Evolutionary conservation across 2,329 filamentous ascomycete genomes (phyloP), one percentile per base, ranked within the genome.

Genomic region (Xylaria sp.): DNA sequence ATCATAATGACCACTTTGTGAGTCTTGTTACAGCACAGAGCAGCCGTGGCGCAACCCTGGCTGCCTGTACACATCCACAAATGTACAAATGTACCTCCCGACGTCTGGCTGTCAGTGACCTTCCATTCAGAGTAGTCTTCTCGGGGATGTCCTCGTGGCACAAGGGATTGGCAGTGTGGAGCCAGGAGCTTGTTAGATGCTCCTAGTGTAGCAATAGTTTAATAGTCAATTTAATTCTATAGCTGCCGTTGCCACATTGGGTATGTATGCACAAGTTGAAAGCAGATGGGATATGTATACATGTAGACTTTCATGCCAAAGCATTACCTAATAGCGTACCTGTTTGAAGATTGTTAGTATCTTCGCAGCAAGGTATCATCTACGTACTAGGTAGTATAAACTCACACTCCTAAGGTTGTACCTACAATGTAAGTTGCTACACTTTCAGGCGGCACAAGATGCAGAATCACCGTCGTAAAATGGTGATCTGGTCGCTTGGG

Each of bases 111-210:
- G 33, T 39, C 27, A 54, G 33, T 62, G 50, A 62, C 60, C 60
- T 62, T 61, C 60, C 51, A 33, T 62, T 62, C 51, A 7, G 17
- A 56, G 51, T 49, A 56, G 60, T 49, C 22, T 31, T 20, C 39
- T 55, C 25, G 60, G 42, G 33, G 22, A 56, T 56, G 50, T 31
- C 42, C 42, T 62, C 39, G 42, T 56, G 61, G 53, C 51, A 55
- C 49, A 54, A n/a, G 36, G 29, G 17, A 39, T 20, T 38, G 15
- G 17, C 13, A 42, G 36, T 11, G 20, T 17, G 13, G 15, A 39
- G 36, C 51, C 42, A 42, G 36, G 22, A 55, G 22, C 38, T 33
- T 38, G 36, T 33, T 54, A 54, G 51, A 25, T 38, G 42, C 42
- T 55, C 53, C 53, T 55, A 42, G 36, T 6, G 36, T 22, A 42